Base-by-base conservation (phyloP, 106 monocot genomes). In the Apostasia ramifera region DNA sequence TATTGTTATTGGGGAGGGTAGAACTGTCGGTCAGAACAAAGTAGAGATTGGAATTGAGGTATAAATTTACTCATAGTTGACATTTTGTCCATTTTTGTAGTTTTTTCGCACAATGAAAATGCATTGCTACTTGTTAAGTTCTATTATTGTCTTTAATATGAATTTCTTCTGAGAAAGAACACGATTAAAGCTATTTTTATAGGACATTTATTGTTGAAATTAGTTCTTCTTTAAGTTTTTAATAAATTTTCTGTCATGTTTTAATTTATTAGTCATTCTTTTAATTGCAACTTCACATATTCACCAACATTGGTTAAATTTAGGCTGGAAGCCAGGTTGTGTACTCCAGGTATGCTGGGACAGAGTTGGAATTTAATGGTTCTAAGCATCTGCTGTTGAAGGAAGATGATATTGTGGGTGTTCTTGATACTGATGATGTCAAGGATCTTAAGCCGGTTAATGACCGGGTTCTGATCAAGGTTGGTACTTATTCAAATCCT, bases 1-100 rank as follows among this genome's bases (percentile, higher is more conserved):
- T 8, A 85, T 90, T 76, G 84, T 84, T 14, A 43, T 87, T 67
- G 94, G 94, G 26, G 94, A 87, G 2, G 94, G 94, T 47, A 80
- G 71, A 75, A 85, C 82, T 4, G 51, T 94, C 70, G 86, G 89
- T 55, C 77, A 85, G 12, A 94, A 74, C 62, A 90, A 89, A 81
- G 82, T 94, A 40, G 82, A 87, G n/a, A 57, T 83, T 8, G 75
- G 78, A 70, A 61, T 94, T 63, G 65, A 82, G 94, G 89, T 94
- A 78, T 40, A 10, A 51, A 2, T 39, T 66, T 38, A 12, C 12
- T 1, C n/a, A 13, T 11, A 3, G 44, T 63, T 13, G 46, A 5
- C 8, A 38, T 61, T 38, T 37, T 39, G 9, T 39, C 39, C 47
- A 14, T 47, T 66, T 37, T 5, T 48, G 26, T 26, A 26, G 26